Evolutionary conservation across 1,139 yeast genomes (phyloP).

Genomic region (Debaryomycetaceae sp.): DNA sequence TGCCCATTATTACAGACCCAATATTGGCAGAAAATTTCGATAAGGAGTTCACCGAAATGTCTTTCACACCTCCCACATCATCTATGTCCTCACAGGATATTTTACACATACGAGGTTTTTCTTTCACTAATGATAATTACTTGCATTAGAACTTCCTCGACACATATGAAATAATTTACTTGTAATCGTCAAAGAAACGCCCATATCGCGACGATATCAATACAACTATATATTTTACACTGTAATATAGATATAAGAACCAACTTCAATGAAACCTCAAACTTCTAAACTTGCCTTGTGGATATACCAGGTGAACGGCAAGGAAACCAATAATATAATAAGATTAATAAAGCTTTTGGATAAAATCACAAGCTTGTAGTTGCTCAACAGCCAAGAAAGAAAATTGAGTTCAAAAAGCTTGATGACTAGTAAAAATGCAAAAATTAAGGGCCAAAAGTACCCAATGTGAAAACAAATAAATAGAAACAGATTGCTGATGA

Average conservation of each 20-base stretch:
- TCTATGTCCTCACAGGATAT: conserved; percentile 21
- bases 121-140: conserved; percentile 41
- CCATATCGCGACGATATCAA: too few species aligned
- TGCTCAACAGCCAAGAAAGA: background rate
- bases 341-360: background rate
- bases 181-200: too few species aligned
- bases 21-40: conserved; percentile 91
- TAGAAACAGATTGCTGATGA: conserved; percentile 3
- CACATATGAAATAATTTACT: background rate
- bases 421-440: too few species aligned
- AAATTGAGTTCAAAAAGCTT: background rate
- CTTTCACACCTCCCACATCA: conserved; percentile 38
- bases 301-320: too few species aligned
- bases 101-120: conserved; percentile 41
- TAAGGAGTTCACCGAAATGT: conserved; percentile 80
- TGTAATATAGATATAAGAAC: too few species aligned
- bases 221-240: too few species aligned
- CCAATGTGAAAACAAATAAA: background rate
- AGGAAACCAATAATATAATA: too few species aligned
- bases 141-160: conserved; percentile 11
- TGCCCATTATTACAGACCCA: conserved; percentile 83
- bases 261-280: too few species aligned
- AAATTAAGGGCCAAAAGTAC: background rate
- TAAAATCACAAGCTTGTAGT: background rate
- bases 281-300: too few species aligned